Percentiles rank a stretch among this genome's conserved stretches.
These are phyloP conservation scores for Acer negundo DNA, from an alignment of 345 rosid genomes.

Conservation along the genomic window DNA sequence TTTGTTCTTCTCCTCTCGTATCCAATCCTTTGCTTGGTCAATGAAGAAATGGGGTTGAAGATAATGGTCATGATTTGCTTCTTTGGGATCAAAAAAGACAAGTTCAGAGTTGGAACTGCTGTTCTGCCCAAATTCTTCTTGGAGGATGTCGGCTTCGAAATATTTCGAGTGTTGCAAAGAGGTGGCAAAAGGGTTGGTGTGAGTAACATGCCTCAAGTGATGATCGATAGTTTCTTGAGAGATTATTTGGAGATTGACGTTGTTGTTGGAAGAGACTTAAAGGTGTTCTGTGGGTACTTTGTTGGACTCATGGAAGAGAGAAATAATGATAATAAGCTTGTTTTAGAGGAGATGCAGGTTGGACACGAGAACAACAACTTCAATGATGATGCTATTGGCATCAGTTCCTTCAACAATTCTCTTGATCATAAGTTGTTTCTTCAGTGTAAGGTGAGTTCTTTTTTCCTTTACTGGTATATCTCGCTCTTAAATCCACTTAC, in stretches of 20 bases:
- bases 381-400: conserved; percentile 40
- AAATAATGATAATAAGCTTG: conserved; percentile 17
- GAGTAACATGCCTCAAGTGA: conserved; percentile 61
- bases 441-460: conserved; percentile 46
- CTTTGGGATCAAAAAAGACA: conserved; percentile 54
- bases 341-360: conserved; percentile 28
- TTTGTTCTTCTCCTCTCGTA: conserved; percentile 52
- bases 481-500: no score
- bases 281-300: conserved; percentile 56
- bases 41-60: conserved; percentile 55
- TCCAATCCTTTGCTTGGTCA: conserved; percentile 49
- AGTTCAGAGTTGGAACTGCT: conserved; percentile 55
- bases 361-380: conserved; percentile 22
- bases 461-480: not conserved
- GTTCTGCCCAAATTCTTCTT: conserved; percentile 73
- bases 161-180: conserved; percentile 47
- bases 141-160: conserved; percentile 67
- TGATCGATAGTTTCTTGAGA: conserved; percentile 75
- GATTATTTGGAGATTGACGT: conserved; percentile 61
- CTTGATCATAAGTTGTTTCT: conserved; percentile 45
- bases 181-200: conserved; percentile 54
- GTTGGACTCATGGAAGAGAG: conserved; percentile 65
- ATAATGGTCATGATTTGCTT: conserved; percentile 71
- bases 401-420: conserved; percentile 41
- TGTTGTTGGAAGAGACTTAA: conserved; percentile 66